Evolutionary conservation across 192 early-diverging fungal genomes (phyloP).

Genomic region (Spizellomyces punctatus): DNA sequence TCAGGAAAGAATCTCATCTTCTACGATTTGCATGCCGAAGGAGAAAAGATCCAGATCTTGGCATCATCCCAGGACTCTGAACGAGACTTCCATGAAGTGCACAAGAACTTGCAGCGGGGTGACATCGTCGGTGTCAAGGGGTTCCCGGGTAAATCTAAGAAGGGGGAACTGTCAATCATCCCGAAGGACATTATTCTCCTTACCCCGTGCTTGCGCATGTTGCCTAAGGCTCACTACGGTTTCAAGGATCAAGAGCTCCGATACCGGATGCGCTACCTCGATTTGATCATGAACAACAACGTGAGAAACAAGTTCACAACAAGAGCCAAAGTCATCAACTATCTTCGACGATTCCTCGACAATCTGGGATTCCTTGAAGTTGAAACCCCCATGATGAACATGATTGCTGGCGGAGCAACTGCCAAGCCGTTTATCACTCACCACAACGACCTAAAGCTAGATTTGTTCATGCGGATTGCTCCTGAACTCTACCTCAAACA

Average conservation of each 20-base stretch:
- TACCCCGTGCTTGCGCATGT: constrained; percentile 92
- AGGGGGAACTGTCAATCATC: constrained; percentile 94
- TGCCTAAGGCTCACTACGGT: constrained; percentile 93
- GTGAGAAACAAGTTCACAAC: constrained; percentile 95
- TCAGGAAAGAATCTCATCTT: constrained; percentile 89
- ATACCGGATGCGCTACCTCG: constrained; percentile 97
- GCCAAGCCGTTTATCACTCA: constrained; percentile 99
- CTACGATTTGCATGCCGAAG: constrained; percentile 94
- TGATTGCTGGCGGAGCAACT: constrained; percentile 92
- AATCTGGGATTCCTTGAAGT: constrained; percentile 96
- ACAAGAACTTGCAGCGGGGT: constrained; percentile 85
- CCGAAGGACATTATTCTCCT: constrained; percentile 85
- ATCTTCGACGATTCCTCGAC: constrained; percentile 94
- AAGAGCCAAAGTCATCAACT: constrained; percentile 93
- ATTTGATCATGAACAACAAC: constrained; percentile 97
- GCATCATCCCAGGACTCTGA: constrained; percentile 73
- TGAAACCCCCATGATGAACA: constrained; percentile 99
- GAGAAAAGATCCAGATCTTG: constrained; percentile 93
- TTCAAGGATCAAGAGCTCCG: constrained; percentile 97
- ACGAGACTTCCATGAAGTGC: constrained; percentile 71
- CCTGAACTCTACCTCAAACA: constrained; percentile 98
- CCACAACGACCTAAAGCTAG: constrained; percentile 99
- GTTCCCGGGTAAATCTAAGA: constrained; percentile 88
- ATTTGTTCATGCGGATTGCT: constrained; percentile 98
- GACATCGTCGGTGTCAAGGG: constrained; percentile 96